Base-by-base conservation (phyloP, 306 rosid species). In the Casuarina glauca region DNA sequence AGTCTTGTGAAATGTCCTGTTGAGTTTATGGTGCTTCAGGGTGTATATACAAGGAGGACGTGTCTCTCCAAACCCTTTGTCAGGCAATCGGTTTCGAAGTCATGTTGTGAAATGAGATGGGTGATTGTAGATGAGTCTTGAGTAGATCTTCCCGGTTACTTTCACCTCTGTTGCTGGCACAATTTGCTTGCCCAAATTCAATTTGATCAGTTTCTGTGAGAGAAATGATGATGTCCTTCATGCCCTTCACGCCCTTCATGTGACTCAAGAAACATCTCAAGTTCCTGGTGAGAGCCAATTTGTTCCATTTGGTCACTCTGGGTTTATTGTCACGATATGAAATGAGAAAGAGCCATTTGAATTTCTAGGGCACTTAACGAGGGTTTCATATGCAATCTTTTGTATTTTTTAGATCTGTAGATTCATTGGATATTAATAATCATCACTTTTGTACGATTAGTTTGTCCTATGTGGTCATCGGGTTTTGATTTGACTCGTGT, bases 11-110 rank as follows among this genome's bases (percentile, higher is more conserved):
- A 26, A 26, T 71, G 55, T 51, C 19, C 71, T n/a, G 36, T 32
- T 36, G 43, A 11, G 42, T 50, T 20, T 26, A 67, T 67, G 48
- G 32, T 17, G 46, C 48, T 67, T 17, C 50, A 67, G 15, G 36
- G 71, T 67, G 71, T 84, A 60, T 84, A 66, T 81, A 78, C 75
- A 15, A 52, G 44, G 66, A 45, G 41, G 67, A 62, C 41, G 41
- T 76, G 76, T 79, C 71, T 81, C 74, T 46, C 52, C 82, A 78
- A 75, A 44, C 81, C 78, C 55, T 81, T 61, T 52, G 61, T 49
- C 70, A 39, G 15, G 9, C 48, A 15, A 16, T 57, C 58, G 50
- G 58, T 62, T 75, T 44, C 13, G 32, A n/a, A 41, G 51, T 71
- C 72, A 62, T 58, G 44, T 82, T 70, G 5, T 75, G 75, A 55